Conservation (phyloP, 495 filamentous ascomycete genomes). For the Ramalina intermedia region DNA sequence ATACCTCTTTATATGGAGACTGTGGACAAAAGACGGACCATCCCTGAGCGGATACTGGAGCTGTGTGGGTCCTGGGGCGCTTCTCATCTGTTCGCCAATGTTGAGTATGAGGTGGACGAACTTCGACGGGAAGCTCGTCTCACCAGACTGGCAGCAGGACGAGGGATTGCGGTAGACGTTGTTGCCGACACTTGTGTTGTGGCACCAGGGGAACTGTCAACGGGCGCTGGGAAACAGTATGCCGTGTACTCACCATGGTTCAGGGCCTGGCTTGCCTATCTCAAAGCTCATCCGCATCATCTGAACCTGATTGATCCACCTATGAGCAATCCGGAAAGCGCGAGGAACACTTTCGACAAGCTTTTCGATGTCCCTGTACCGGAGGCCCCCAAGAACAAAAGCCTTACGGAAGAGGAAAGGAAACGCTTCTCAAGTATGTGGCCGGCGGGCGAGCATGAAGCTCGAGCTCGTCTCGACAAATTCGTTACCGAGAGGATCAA, state of each 20-base stretch:
- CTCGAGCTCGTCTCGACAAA: slow-evolving; percentile 45
- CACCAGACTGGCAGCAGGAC: slow-evolving; percentile 41
- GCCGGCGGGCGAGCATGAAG: slow-evolving; percentile 72
- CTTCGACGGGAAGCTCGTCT: slow-evolving; percentile 54
- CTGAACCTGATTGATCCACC: slow-evolving; percentile 48
- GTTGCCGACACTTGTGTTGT: slow-evolving; percentile 76
- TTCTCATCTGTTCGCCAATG: slow-evolving; percentile 42
- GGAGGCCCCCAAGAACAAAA: slow-evolving; percentile 47
- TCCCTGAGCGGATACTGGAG: slow-evolving; percentile 51
- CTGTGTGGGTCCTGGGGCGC: slow-evolving; percentile 61
- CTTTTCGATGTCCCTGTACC: slow-evolving; percentile 57
- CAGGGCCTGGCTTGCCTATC: slow-evolving; percentile 54
- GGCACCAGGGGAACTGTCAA: slow-evolving; percentile 49
- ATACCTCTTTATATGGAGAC: slow-evolving; percentile 72
- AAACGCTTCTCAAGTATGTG: slow-evolving; percentile 44
- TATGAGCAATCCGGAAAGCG: slow-evolving; percentile 38
- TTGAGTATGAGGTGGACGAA: slow-evolving; percentile 49
- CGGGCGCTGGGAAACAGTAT: slow-evolving; percentile 60
- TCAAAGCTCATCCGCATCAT: slow-evolving; percentile 52
- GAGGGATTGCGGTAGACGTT: slow-evolving; percentile 46
- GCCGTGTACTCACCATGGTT: slow-evolving; percentile 73
- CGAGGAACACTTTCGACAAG: slow-evolving; percentile 35
- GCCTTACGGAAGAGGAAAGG: slow-evolving; percentile 42
- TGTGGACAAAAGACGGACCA: slow-evolving; percentile 45
- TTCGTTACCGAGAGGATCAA: slow-evolving; percentile 54